These are phyloP conservation scores for Dendryphion nanum DNA, from an alignment of 2,329 filamentous ascomycete genomes.

Conservation along the genomic window DNA sequence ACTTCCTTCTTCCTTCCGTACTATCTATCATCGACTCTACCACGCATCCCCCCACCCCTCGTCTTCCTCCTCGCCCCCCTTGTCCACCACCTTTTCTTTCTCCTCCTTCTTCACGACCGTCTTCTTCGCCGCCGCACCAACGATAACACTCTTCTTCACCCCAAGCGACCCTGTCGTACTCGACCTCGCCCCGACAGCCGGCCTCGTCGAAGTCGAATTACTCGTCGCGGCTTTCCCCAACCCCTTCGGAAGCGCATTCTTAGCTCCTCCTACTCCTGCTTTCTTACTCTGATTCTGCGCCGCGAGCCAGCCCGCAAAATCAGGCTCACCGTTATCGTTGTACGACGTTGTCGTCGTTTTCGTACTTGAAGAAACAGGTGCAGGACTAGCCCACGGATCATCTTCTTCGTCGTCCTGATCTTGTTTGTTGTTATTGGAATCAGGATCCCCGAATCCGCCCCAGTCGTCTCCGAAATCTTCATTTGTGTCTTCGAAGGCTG, in stretches of 20 bases:
- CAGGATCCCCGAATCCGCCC: constrained; percentile 66
- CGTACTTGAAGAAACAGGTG: constrained; percentile 30
- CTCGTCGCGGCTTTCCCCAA: constrained; percentile 59
- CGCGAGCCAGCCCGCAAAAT: constrained; percentile 93
- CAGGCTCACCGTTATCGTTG: constrained; percentile 84
- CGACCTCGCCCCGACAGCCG: constrained; percentile 27
- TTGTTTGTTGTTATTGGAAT: constrained; percentile 31
- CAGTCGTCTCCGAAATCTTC: constrained; percentile 70
- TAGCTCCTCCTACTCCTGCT: too few relatives aligned
- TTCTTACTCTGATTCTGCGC: constrained; percentile 78
- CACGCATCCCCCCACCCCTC: constrained; percentile 42
- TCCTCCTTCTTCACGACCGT: constrained; percentile 29
- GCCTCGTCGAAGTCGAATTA: constrained; percentile 32
- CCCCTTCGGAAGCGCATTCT: constrained; percentile 80
- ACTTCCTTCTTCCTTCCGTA: neutral
- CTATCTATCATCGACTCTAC: constrained; percentile 16
- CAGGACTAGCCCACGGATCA: constrained; percentile 51
- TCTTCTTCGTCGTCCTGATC: constrained; percentile 59
- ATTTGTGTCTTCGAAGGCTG: constrained; percentile 50
- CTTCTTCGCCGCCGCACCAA: constrained; percentile 24
- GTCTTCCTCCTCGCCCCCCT: constrained; percentile 42
- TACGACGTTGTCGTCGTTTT: constrained; percentile 54
- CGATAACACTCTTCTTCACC: constrained; percentile 1
- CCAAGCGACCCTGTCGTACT: constrained; percentile 24
- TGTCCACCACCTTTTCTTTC: constrained; percentile 28